Evolutionary conservation across 495 filamentous ascomycete species (phyloP).

Genomic region (Penicillium steckii): DNA sequence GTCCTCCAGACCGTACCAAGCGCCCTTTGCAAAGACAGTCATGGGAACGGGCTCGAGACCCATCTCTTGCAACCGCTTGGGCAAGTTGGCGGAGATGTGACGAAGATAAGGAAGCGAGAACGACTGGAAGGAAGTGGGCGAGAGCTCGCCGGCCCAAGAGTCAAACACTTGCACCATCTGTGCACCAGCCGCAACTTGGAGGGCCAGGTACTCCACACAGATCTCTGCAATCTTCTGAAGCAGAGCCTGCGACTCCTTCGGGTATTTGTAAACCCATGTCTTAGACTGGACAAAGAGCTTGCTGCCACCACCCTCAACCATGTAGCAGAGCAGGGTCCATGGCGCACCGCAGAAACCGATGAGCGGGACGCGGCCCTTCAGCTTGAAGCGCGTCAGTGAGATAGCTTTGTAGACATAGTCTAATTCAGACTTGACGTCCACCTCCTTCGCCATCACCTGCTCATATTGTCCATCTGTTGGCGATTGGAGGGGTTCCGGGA

Average conservation of each 20-base stretch:
- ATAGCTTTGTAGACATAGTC: slow-evolving; percentile 96
- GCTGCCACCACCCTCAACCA: slow-evolving; percentile 95
- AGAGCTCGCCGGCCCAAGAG: slow-evolving; percentile 94
- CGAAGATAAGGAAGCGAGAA: slow-evolving; percentile 85
- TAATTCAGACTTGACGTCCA: slow-evolving; percentile 80
- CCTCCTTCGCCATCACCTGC: slow-evolving; percentile 69
- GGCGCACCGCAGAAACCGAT: slow-evolving; percentile 98
- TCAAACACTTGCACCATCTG: slow-evolving; percentile 97
- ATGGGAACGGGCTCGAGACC: slow-evolving; percentile 82
- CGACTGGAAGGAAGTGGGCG: slow-evolving; percentile 73
- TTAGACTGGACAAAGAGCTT: slow-evolving; percentile 90
- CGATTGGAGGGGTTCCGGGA: slow-evolving; percentile 76
- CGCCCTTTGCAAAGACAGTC: slow-evolving; percentile 99
- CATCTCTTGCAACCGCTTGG: slow-evolving; percentile 66
- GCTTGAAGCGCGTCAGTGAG: slow-evolving; percentile 82
- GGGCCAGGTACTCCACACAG: slow-evolving; percentile 89
- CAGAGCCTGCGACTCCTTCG: slow-evolving; percentile 72
- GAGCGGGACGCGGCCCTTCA: slow-evolving; percentile 83
- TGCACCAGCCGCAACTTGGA: slow-evolving; percentile 89
- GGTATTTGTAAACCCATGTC: slow-evolving; percentile 93
- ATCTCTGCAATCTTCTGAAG: slow-evolving; percentile 88
- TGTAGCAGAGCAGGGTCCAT: slow-evolving; percentile 96
- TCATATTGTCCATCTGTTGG: slow-evolving; percentile 80
- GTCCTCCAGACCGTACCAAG: slow-evolving; percentile 92
- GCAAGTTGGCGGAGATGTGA: slow-evolving; percentile 77